Evolutionary conservation across 2,329 filamentous ascomycete species (phyloP).

Genomic region (Rhynchosporium secalis): DNA sequence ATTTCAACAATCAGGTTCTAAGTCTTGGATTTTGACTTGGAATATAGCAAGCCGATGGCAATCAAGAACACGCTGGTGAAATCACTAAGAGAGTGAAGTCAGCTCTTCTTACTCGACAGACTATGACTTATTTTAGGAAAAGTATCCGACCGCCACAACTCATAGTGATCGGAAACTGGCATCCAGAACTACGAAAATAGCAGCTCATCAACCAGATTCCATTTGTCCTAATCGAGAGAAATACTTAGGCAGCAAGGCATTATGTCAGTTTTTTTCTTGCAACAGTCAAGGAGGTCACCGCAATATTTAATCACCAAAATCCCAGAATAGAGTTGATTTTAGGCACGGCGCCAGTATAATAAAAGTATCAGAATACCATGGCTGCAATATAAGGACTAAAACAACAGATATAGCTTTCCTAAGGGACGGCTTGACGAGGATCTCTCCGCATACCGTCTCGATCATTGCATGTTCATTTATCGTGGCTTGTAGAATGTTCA

Average conservation of each 20-base stretch:
- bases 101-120: slow-evolving; percentile 65
- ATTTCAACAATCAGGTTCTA: slow-evolving; percentile 75
- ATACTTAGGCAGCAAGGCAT: slow-evolving; percentile 50
- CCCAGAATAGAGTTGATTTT: neutral
- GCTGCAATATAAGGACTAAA: slow-evolving; percentile 57
- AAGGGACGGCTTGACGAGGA: slow-evolving; percentile 56
- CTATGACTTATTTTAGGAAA: slow-evolving; percentile 44
- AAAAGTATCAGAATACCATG: slow-evolving; percentile 58
- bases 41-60: slow-evolving; percentile 63
- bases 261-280: neutral
- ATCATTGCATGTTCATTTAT: slow-evolving; percentile 52
- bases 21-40: slow-evolving; percentile 62
- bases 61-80: slow-evolving; percentile 60
- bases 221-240: slow-evolving; percentile 60
- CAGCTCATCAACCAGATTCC: slow-evolving; percentile 60
- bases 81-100: slow-evolving; percentile 56
- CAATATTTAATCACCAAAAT: no score
- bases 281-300: neutral
- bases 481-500: slow-evolving; percentile 46
- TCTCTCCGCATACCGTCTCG: slow-evolving; percentile 54
- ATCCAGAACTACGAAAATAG: slow-evolving; percentile 77
- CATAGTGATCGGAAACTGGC: slow-evolving; percentile 66
- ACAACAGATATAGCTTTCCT: slow-evolving; percentile 48
- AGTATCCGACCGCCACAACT: slow-evolving; percentile 54
- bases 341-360: slow-evolving; percentile 63